Conservation (phyloP, 768 basidiomycete species). For the Termitomyces sp. region DNA sequence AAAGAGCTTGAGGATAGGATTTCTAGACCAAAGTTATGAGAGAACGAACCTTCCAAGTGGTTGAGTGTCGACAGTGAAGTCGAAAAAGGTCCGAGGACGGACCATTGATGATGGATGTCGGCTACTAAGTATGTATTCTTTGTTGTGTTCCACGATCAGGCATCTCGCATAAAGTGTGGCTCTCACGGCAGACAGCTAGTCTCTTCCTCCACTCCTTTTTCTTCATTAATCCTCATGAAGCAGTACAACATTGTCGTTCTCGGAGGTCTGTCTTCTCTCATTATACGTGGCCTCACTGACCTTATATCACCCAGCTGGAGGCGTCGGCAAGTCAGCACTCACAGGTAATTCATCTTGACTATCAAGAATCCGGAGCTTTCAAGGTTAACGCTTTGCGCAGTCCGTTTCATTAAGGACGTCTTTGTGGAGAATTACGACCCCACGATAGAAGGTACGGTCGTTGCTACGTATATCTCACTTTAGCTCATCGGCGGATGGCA, state of each 20-base stretch:
- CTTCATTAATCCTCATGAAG: conserved; percentile 39
- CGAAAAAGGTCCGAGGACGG: conserved; percentile 63
- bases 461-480: neutral
- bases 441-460: conserved; percentile 68
- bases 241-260: conserved; percentile 77
- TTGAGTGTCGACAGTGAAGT: conserved; percentile 48
- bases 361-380: neutral
- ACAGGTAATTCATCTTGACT: conserved; percentile 35
- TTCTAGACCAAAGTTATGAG: neutral
- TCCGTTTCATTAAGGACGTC: conserved; percentile 67
- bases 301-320: conserved; percentile 52
- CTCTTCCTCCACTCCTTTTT: conserved; percentile 4
- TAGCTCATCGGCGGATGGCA: conserved; percentile 23
- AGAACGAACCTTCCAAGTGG: conserved; percentile 49
- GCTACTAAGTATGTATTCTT: conserved; percentile 4
- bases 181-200: conserved; percentile 14
- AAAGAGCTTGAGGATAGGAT: neutral
- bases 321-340: conserved; percentile 84
- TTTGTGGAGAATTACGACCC: conserved; percentile 80
- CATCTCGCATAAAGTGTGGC: conserved; percentile 8
- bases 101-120: conserved; percentile 32
- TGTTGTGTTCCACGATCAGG: conserved; percentile 8
- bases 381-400: conserved; percentile 20
- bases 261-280: conserved; percentile 48
- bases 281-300: neutral